These are phyloP conservation scores for Neonectria sp. DNA, from an alignment of 2,329 filamentous ascomycete genomes.

Conservation along the genomic window DNA sequence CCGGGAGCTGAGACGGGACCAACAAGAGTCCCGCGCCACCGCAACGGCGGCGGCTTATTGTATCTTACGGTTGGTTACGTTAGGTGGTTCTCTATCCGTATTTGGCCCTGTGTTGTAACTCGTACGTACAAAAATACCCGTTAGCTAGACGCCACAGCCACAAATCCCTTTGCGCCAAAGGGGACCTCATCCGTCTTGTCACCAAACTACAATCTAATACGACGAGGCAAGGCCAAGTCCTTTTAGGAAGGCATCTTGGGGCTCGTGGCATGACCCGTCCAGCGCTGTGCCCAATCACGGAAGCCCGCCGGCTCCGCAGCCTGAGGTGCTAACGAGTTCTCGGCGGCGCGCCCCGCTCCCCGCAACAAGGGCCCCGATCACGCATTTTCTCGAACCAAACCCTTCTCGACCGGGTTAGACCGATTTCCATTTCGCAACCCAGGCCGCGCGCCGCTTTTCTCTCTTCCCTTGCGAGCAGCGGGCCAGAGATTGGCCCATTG, in stretches of 20 bases:
- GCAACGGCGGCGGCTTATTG: not conserved
- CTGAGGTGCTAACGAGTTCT: slow-evolving; percentile 31
- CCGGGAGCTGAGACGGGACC: slow-evolving; percentile 23
- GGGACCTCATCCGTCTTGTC: not conserved
- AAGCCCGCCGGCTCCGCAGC: slow-evolving; percentile 36
- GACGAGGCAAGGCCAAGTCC: slow-evolving; percentile 4
- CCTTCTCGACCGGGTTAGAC: slow-evolving; percentile 2
- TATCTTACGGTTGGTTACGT: slow-evolving; percentile 1
- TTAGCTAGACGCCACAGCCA: not conserved
- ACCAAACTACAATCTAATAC: not conserved
- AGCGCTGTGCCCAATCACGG: slow-evolving; percentile 34
- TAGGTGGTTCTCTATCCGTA: not conserved
- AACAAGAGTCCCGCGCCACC: slow-evolving; percentile 15
- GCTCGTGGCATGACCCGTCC: slow-evolving; percentile 41
- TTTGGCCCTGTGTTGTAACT: too few species aligned
- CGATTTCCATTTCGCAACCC: slow-evolving; percentile 17
- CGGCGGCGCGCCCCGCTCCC: slow-evolving; percentile 32
- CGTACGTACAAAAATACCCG: slow-evolving; percentile 1
- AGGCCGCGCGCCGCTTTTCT: slow-evolving; percentile 31
- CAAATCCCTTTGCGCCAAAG: not conserved
- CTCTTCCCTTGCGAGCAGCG: slow-evolving; percentile 22
- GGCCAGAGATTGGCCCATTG: slow-evolving; percentile 46
- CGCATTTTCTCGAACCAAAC: slow-evolving; percentile 4
- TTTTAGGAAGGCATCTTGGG: slow-evolving; percentile 32
- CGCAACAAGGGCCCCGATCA: slow-evolving; percentile 2